A percentile compares a stretch with the other conserved stretches of the same genome.
These are phyloP conservation scores for Chlamydomonas sp. DNA, from an alignment of 139 green algal species.

Conservation along the genomic window DNA sequence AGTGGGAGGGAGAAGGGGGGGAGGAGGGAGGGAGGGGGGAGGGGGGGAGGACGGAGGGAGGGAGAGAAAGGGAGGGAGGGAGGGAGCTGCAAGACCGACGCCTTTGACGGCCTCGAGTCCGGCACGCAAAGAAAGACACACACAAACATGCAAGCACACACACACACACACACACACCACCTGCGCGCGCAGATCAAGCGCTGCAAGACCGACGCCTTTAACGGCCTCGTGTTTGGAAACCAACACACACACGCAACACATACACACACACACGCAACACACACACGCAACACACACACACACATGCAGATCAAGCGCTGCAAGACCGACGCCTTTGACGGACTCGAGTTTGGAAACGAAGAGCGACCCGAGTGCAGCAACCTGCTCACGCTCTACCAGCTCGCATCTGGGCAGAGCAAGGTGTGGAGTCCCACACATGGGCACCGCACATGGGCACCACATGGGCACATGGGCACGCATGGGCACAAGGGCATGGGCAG, in stretches of 20 bases:
- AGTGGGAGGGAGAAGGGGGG: neutral
- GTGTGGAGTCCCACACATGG: conserved; percentile 25
- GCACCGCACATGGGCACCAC: neutral
- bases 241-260: too few species aligned
- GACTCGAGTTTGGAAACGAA: conserved; percentile 81
- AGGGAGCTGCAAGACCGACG: conserved; percentile 84
- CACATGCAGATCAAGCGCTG: conserved; percentile 61
- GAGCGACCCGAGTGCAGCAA: conserved; percentile 90
- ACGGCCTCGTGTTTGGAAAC: conserved; percentile 82
- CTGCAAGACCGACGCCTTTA: conserved; percentile 80
- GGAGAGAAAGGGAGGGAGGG: conserved; percentile 53
- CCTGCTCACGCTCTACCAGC: conserved; percentile 91
- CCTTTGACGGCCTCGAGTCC: conserved; percentile 71
- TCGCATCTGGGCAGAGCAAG: conserved; percentile 46
- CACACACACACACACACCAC: too few species aligned
- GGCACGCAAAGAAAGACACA: too few species aligned
- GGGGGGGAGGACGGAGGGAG: neutral
- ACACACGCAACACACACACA: neutral
- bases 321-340: conserved; percentile 81
- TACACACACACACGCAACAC: too few species aligned
- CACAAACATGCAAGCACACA: too few species aligned
- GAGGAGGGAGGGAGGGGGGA: neutral
- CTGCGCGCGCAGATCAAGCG: conserved; percentile 64
- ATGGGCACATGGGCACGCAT: neutral
- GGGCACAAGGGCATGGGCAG: neutral